Evolutionary conservation across 2,329 filamentous ascomycete species (phyloP).

Genomic region (Aspergillus clavatus): DNA sequence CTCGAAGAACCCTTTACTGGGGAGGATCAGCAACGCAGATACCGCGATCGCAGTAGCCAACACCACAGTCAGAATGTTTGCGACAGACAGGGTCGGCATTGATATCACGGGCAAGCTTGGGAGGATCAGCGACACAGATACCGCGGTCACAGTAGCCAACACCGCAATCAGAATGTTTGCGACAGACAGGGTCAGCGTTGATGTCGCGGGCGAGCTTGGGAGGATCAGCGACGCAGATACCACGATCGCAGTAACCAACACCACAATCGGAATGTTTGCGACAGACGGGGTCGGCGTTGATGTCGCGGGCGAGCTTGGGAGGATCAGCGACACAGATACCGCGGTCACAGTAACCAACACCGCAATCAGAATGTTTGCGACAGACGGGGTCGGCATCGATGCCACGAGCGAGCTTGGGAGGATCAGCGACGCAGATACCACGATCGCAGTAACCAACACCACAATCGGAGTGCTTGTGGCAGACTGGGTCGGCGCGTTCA

Average conservation of each 20-base stretch:
- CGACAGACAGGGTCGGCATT: conserved; percentile 1
- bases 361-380: neutral
- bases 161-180: conserved; percentile 1
- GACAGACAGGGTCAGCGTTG: neutral
- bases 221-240: neutral
- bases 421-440: neutral
- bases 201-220: neutral
- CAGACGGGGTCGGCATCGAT: neutral
- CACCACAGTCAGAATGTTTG: conserved; percentile 4
- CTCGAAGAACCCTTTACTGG: neutral
- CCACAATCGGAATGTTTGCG: neutral
- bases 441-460: neutral
- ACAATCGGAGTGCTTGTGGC: neutral
- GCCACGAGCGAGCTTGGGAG: neutral
- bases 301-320: neutral
- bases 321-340: neutral
- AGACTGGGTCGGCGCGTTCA: neutral
- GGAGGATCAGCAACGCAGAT: neutral
- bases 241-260: neutral
- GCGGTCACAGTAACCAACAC: neutral
- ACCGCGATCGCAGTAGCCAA: conserved; percentile 3
- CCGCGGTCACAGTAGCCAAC: conserved; percentile 3
- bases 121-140: conserved; percentile 1
- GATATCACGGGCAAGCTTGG: conserved; percentile 1
- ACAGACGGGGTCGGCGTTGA: neutral